phyloP scores from a whole-genome alignment of 129 eudicot species.

The Apium graveolens region DNA sequence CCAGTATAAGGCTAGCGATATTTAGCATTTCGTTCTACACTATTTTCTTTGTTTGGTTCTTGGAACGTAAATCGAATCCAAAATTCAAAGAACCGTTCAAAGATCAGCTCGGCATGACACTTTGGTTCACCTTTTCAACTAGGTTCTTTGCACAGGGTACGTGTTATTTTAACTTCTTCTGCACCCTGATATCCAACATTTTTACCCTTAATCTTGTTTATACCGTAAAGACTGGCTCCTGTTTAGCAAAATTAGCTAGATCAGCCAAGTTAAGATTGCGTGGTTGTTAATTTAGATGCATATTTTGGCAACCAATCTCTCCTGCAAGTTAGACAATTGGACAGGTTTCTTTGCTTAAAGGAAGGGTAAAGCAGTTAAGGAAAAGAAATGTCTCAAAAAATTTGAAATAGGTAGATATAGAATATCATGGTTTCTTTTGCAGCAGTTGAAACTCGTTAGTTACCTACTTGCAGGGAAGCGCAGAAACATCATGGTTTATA shows the following conservation, averaged over 20 bases:
- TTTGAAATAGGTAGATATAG: too few relatives aligned
- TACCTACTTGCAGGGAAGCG: not conserved
- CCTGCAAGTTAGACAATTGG: too few relatives aligned
- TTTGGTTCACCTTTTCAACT: conserved; percentile 37
- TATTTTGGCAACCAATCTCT: too few relatives aligned
- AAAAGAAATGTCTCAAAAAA: not conserved
- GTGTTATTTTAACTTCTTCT: not conserved
- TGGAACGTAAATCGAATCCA: conserved; percentile 34
- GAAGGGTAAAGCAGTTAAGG: not conserved
- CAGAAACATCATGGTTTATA: not conserved
- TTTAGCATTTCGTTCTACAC: conserved; percentile 30
- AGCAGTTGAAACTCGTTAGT: not conserved
- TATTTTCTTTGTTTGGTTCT: conserved; percentile 36
- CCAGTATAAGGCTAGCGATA: conserved; percentile 40
- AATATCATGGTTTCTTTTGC: not conserved
- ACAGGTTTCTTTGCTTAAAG: not conserved
- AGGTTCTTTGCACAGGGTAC: conserved; percentile 31
- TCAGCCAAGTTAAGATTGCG: too few relatives aligned
- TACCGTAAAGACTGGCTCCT: too few relatives aligned
- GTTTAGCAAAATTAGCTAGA: too few relatives aligned
- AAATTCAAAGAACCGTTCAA: conserved; percentile 17
- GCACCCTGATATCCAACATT: too few relatives aligned
- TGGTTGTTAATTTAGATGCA: too few relatives aligned
- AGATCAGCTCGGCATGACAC: conserved; percentile 24
- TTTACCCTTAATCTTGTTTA: too few relatives aligned